A percentile compares a stretch with the other conserved stretches of the same genome.
Evolutionary conservation across 495 filamentous ascomycete species (phyloP).

Genomic region (Aspergillus homomorphus): DNA sequence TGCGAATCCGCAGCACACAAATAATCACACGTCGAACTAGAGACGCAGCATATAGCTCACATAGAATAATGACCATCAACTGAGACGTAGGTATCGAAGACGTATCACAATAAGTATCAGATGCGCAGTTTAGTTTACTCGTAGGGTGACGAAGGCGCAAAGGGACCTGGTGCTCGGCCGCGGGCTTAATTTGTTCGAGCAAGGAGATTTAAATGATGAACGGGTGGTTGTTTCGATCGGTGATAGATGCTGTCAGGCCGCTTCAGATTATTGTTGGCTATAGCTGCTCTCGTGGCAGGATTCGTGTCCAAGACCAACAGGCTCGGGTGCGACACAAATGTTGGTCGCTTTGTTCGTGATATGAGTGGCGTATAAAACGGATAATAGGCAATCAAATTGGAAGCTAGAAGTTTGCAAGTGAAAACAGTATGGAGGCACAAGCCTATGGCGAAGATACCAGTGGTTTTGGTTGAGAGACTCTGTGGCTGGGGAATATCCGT

Average conservation of each 20-base stretch:
- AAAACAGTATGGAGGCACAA: not conserved
- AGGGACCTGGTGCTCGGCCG: no score
- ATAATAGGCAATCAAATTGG: not conserved
- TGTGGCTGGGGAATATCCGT: not conserved
- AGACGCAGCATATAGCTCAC: not conserved
- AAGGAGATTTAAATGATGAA: not conserved
- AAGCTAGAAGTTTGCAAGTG: not conserved
- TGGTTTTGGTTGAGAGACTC: not conserved
- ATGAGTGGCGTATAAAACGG: not conserved
- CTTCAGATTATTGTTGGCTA: no score
- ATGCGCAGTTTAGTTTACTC: not conserved
- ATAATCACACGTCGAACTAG: not conserved
- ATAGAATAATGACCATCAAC: not conserved
- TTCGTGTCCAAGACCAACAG: not conserved
- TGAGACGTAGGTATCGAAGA: not conserved
- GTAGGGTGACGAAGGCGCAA: not conserved
- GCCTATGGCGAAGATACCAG: not conserved
- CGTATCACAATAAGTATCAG: not conserved
- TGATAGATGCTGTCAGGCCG: not conserved
- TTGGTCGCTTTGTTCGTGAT: not conserved
- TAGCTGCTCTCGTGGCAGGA: not conserved
- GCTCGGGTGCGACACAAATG: not conserved
- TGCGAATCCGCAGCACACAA: slow-evolving; percentile 4
- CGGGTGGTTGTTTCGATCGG: not conserved
- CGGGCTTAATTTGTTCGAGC: not conserved